Percentiles rank a stretch among this genome's conserved stretches.
These are phyloP conservation scores for Aschersonia sp. DNA, from an alignment of 2,329 filamentous ascomycete species.

Conservation along the genomic window DNA sequence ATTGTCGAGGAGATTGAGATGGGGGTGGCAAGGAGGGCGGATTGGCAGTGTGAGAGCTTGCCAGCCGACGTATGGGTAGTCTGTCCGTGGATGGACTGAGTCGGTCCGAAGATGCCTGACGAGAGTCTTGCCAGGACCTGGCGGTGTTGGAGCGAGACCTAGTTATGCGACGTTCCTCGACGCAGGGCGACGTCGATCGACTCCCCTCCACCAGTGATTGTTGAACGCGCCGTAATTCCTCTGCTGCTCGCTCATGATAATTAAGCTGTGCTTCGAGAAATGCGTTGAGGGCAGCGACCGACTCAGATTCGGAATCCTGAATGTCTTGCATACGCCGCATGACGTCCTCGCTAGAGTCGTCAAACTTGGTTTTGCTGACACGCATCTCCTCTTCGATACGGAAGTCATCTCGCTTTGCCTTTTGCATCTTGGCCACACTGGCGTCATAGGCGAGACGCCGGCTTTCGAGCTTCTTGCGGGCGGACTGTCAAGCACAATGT, in stretches of 20 bases:
- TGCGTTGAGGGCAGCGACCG: slow-evolving; percentile 60
- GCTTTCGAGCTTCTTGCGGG: slow-evolving; percentile 88
- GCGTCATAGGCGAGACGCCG: slow-evolving; percentile 84
- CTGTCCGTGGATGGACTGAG: slow-evolving; percentile 16
- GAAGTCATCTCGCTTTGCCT: slow-evolving; percentile 88
- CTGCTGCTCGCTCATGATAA: slow-evolving; percentile 81
- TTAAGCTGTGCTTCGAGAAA: slow-evolving; percentile 83
- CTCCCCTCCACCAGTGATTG: slow-evolving; percentile 26
- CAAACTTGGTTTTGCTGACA: slow-evolving; percentile 85
- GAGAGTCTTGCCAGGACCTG: slow-evolving; percentile 23
- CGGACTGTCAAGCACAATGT: slow-evolving; percentile 26
- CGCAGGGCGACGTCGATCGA: slow-evolving; percentile 4
- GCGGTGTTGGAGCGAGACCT: slow-evolving; percentile 34
- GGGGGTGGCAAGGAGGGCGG: slow-evolving; percentile 19
- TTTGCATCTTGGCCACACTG: slow-evolving; percentile 79
- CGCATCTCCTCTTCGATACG: slow-evolving; percentile 85
- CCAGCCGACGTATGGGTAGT: slow-evolving; percentile 27
- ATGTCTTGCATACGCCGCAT: slow-evolving; percentile 90
- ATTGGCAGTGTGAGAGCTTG: slow-evolving; percentile 14
- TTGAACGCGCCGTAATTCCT: slow-evolving; percentile 53
- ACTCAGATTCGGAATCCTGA: slow-evolving; percentile 79
- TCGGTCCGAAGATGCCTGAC: slow-evolving; percentile 1
- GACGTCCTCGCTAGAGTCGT: slow-evolving; percentile 88
- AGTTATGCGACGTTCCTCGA: slow-evolving; percentile 9
- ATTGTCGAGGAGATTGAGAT: slow-evolving; percentile 9